Conservation (phyloP, 306 rosid genomes). For the Myrica gale region DNA sequence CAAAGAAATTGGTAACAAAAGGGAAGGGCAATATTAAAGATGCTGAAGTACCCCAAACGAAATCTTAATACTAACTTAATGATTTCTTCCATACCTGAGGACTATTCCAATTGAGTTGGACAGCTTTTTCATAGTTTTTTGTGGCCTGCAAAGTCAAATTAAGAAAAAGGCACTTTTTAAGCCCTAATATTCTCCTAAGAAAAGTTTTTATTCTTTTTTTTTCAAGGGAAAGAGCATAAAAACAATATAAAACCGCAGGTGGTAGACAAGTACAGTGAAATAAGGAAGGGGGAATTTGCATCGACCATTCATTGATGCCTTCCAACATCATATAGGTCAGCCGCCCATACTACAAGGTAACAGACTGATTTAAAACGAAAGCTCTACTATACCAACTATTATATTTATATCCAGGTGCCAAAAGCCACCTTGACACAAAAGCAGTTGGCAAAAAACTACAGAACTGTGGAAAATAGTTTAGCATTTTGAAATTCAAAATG, state of each 20-base stretch:
- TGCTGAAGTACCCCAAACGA: neutral
- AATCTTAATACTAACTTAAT: neutral
- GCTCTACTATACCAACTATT: neutral
- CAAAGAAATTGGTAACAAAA: neutral
- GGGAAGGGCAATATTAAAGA: neutral
- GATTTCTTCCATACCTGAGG: slow-evolving; percentile 73
- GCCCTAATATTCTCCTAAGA: slow-evolving; percentile 5
- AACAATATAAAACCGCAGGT: neutral
- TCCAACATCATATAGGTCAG: neutral
- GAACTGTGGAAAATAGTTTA: neutral
- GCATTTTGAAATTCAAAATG: slow-evolving; percentile 14
- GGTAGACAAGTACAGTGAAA: neutral
- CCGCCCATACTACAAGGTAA: neutral
- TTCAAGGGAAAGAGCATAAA: slow-evolving; percentile 8
- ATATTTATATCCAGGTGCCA: slow-evolving; percentile 15
- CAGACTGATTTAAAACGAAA: neutral
- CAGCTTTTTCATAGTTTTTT: slow-evolving; percentile 84
- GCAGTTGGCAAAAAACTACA: slow-evolving; percentile 14
- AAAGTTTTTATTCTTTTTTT: slow-evolving; percentile 4
- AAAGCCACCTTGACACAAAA: slow-evolving; percentile 9
- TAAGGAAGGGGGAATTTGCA: neutral
- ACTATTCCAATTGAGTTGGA: slow-evolving; percentile 97
- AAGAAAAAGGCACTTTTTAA: slow-evolving; percentile 14
- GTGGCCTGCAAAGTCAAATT: slow-evolving; percentile 71
- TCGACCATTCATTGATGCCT: neutral